Conservation (phyloP, 176 grass and related monocot genomes). For the Cenchrus americanus region DNA sequence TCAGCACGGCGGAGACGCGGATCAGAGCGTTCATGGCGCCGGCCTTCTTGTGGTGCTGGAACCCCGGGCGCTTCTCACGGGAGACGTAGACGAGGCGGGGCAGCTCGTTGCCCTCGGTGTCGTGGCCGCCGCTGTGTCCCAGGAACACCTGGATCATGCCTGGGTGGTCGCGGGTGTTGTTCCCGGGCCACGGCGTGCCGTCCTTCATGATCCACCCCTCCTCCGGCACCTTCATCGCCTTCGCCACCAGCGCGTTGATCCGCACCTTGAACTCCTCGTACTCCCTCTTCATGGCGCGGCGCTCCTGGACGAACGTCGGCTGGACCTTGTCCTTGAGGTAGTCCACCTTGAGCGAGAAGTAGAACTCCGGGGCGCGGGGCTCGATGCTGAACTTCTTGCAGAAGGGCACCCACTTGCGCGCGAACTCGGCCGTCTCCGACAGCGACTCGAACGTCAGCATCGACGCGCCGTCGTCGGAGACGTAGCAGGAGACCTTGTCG, state of each 20-base stretch:
- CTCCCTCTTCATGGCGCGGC: conserved; percentile 98
- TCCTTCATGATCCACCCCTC: conserved; percentile 99
- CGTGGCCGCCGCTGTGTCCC: conserved; percentile 91
- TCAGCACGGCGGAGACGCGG: conserved; percentile 95
- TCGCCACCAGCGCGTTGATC: conserved; percentile 93
- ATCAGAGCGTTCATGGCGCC: conserved; percentile 99
- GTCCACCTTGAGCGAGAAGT: conserved; percentile 89
- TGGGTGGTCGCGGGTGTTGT: conserved; percentile 97
- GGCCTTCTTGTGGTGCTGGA: conserved; percentile 99
- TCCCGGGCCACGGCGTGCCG: conserved; percentile 95
- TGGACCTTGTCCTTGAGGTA: conserved; percentile 99
- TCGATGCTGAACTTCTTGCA: conserved; percentile 98
- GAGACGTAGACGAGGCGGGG: conserved; percentile 96
- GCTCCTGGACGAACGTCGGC: conserved; percentile 86
- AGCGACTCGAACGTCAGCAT: conserved; percentile 96
- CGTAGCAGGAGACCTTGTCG: conserved; percentile 98
- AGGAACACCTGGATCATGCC: conserved; percentile 99
- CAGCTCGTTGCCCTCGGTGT: conserved; percentile 92
- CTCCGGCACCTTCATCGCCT: conserved; percentile 78
- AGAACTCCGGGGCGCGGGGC: conserved; percentile 90
- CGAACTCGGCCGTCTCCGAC: conserved; percentile 94
- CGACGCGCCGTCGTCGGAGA: conserved; percentile 95
- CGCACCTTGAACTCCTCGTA: conserved; percentile 99
- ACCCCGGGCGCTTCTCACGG: conserved; percentile 94
- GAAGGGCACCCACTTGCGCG: conserved; percentile 97